Percentiles rank a stretch among this genome's conserved stretches.
phyloP scores from a whole-genome alignment of 192 early-diverging fungal species.

The Backusella psychrophila region DNA sequence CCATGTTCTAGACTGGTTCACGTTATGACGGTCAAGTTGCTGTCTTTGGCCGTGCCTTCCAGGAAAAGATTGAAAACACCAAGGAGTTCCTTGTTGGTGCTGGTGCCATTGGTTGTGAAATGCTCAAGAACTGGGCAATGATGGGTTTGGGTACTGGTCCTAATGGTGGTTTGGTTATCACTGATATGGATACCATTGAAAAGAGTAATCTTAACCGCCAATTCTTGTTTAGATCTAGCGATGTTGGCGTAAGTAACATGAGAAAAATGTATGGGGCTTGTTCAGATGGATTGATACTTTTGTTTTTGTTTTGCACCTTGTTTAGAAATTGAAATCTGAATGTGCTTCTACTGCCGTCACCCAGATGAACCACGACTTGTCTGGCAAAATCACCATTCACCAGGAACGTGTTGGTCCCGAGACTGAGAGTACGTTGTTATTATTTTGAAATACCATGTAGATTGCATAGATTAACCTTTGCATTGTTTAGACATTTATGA shows the following conservation, averaged over 20 bases:
- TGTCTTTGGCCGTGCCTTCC: conserved; percentile 93
- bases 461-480: neutral
- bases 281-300: neutral
- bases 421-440: conserved; percentile 63
- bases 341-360: conserved; percentile 83
- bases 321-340: conserved; percentile 87
- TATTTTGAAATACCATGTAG: neutral
- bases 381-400: conserved; percentile 64
- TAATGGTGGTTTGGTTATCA: conserved; percentile 80
- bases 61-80: conserved; percentile 80
- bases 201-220: conserved; percentile 99
- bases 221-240: conserved; percentile 90
- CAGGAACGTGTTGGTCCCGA: conserved; percentile 96
- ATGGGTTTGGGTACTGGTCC: conserved; percentile 86
- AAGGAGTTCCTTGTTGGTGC: conserved; percentile 96
- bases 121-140: conserved; percentile 99
- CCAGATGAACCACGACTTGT: conserved; percentile 89
- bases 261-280: neutral
- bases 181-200: conserved; percentile 99
- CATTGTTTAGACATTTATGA: conserved; percentile 63
- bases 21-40: conserved; percentile 97
- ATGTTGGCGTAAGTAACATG: conserved; percentile 62
- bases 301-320: neutral
- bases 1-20: conserved; percentile 55
- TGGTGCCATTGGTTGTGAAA: conserved; percentile 99